These are phyloP conservation scores for Teratosphaeria pseudoeucalypti DNA, from an alignment of 2,329 filamentous ascomycete species.

Conservation along the genomic window DNA sequence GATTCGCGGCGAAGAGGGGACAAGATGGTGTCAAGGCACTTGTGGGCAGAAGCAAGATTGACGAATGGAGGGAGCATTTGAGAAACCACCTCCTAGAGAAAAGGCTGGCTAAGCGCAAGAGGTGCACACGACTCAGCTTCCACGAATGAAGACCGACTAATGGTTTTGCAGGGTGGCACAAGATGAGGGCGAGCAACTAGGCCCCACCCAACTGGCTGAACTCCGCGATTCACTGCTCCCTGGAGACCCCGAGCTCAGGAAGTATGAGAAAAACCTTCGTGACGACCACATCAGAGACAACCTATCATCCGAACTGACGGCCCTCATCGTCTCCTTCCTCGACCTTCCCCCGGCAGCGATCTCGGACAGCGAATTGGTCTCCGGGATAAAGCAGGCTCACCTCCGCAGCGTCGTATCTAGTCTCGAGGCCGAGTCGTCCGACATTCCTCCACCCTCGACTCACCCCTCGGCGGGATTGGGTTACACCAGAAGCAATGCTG, in stretches of 20 bases:
- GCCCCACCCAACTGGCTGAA: neutral
- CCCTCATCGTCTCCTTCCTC: conserved; percentile 45
- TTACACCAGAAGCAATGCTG: conserved; percentile 46
- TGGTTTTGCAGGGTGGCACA: conserved; percentile 5
- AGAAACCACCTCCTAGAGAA: conserved; percentile 12
- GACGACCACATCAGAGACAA: conserved; percentile 38
- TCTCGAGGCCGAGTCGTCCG: neutral
- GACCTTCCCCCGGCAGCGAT: conserved; percentile 36
- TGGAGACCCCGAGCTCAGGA: conserved; percentile 19
- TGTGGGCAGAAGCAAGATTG: conserved; percentile 15
- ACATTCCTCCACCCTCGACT: conserved; percentile 45
- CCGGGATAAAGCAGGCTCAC: conserved; percentile 28
- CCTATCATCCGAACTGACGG: conserved; percentile 41
- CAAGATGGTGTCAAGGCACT: conserved; percentile 23
- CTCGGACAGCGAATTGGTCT: conserved; percentile 7
- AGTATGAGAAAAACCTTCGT: conserved; percentile 28
- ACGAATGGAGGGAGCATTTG: conserved; percentile 23
- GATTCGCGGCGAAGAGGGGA: neutral
- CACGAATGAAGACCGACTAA: neutral
- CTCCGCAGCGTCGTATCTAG: neutral
- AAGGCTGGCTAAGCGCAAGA: conserved; percentile 1
- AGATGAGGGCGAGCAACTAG: conserved; percentile 10
- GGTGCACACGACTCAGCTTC: neutral
- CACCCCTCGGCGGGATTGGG: conserved; percentile 56
- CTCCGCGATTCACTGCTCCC: conserved; percentile 2